Base-by-base conservation (phyloP, 116 monocot genomes). In the Thalassia testudinum region DNA sequence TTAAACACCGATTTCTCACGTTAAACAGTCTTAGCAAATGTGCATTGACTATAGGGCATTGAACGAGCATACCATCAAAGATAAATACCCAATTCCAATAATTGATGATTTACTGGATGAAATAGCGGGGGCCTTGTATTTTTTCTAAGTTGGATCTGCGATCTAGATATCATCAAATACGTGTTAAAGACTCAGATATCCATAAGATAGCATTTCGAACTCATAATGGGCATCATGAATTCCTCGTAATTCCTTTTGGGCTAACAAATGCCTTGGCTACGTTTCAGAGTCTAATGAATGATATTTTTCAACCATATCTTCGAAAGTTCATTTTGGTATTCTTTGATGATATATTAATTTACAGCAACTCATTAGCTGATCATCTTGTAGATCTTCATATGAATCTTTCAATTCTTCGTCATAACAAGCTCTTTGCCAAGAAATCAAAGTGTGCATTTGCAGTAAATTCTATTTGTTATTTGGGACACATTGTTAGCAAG, bases 81-180 rank as follows among this genome's bases (percentile, higher is more conserved):
- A n/a, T n/a, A n/a, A 47, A 40, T 59, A 25, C 27, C 26, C 37
- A 13, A 63, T 63, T 5, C 63, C 52, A 5, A 3, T 26, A 1
- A 53, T 63, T n/a, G 63, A 63, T 7, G 63, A 63, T 5, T 26
- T 53, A 4, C n/a, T 63, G 12, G 63, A 53, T 26, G 52, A 63
- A 27, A 12, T 63, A 3, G 3, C 40, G 2, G 52, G 38, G 1
- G 37, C 42, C 2, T 2, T 27, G 1, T 7, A 6, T n/a, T 7
- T 63, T 63, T 53, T 53, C 53, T 28, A 63, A n/a, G n/a, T n/a
- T n/a, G n/a, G n/a, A n/a, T n/a, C n/a, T n/a, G n/a, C n/a, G n/a
- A n/a, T n/a, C n/a, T n/a, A n/a, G n/a, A n/a, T n/a, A n/a, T n/a
- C n/a, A n/a, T n/a, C n/a, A n/a, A n/a, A n/a, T n/a, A n/a, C n/a